These are phyloP conservation scores for Euphorbia lathyris DNA, from an alignment of 345 rosid species.

Conservation along the genomic window DNA sequence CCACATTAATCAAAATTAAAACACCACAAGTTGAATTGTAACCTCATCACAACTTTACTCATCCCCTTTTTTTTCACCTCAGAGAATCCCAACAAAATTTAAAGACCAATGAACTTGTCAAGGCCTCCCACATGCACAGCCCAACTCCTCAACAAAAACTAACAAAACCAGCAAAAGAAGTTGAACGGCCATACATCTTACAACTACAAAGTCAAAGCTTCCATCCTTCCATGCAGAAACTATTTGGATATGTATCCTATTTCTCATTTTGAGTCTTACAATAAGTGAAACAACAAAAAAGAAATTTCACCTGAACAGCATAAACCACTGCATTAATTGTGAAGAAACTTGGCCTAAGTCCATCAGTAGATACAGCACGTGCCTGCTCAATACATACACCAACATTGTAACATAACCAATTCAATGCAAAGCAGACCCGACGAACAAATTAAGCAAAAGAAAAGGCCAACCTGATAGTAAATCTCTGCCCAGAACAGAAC, in stretches of 20 bases:
- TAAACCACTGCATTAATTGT: slow-evolving; percentile 72
- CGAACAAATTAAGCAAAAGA: neutral
- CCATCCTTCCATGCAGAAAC: slow-evolving; percentile 19
- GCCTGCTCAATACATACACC: slow-evolving; percentile 46
- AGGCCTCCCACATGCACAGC: neutral
- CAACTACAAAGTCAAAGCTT: slow-evolving; percentile 8
- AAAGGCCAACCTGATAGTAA: slow-evolving; percentile 66
- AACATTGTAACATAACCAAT: slow-evolving; percentile 9
- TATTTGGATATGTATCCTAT: slow-evolving; percentile 19
- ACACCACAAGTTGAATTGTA: neutral
- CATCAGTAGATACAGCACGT: slow-evolving; percentile 79
- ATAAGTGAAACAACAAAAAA: slow-evolving; percentile 14
- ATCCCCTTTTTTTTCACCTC: neutral
- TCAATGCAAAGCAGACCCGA: neutral
- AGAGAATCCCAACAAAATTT: neutral
- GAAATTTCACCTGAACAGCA: slow-evolving; percentile 67
- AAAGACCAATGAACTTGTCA: slow-evolving; percentile 3
- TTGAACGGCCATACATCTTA: neutral
- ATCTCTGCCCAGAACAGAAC: slow-evolving; percentile 98
- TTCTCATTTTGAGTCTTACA: neutral
- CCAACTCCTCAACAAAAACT: neutral
- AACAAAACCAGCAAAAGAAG: neutral
- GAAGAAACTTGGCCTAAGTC: slow-evolving; percentile 75
- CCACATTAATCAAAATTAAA: neutral
- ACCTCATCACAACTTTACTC: neutral